Conservation (phyloP, 805 yeast species). For the Kodamaea nitidulidarum region DNA sequence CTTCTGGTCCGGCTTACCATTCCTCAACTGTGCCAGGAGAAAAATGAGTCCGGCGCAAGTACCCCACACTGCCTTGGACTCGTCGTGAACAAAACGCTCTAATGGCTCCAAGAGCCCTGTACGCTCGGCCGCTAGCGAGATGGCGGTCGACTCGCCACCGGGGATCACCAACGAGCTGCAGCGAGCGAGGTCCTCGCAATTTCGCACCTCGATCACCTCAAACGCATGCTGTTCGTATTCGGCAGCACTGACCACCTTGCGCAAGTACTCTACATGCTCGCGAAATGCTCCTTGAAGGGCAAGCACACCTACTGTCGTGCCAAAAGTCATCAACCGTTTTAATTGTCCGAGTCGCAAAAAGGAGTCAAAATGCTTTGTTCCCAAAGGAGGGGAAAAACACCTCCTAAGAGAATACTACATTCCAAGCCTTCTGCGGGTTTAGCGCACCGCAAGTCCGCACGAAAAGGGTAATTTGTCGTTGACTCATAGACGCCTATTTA, state of each 20-base stretch:
- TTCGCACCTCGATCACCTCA: constrained; percentile 37
- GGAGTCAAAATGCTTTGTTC: neutral
- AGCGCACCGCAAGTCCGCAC: too few relatives aligned
- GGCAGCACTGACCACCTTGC: constrained; percentile 21
- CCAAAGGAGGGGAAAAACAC: neutral
- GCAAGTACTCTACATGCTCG: constrained; percentile 58
- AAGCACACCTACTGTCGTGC: constrained; percentile 54
- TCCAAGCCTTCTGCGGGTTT: neutral
- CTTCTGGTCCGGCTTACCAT: constrained; percentile 52
- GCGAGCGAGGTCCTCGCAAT: constrained; percentile 41
- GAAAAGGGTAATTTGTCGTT: neutral
- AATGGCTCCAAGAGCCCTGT: constrained; percentile 55
- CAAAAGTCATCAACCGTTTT: constrained; percentile 2
- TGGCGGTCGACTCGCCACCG: constrained; percentile 68
- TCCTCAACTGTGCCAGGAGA: constrained; percentile 49
- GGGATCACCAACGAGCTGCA: constrained; percentile 67
- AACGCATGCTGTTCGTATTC: constrained; percentile 28
- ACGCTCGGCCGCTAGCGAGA: constrained; percentile 67
- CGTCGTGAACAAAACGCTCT: constrained; percentile 44
- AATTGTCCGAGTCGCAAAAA: neutral
- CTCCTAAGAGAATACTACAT: neutral
- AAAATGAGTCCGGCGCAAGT: constrained; percentile 82
- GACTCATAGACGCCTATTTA: neutral
- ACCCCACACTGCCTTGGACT: constrained; percentile 66
- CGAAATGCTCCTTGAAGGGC: constrained; percentile 78